These are phyloP conservation scores for Datura wrightii DNA, from an alignment of 257 asterid genomes.

Conservation along the genomic window DNA sequence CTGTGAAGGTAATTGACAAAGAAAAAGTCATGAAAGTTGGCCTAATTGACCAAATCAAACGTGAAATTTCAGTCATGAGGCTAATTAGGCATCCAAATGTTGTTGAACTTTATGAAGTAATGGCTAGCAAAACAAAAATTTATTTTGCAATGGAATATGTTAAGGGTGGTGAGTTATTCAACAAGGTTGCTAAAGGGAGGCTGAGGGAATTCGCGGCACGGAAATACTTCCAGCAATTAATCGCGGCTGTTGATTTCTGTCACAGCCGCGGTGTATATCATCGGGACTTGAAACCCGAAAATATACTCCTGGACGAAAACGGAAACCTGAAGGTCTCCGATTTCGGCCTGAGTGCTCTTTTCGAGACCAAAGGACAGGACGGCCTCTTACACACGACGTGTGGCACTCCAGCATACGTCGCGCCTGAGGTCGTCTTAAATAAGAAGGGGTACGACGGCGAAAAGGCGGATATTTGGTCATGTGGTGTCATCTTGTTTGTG, in stretches of 20 bases:
- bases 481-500: neutral
- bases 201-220: constrained; percentile 11
- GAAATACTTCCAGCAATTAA: constrained; percentile 27
- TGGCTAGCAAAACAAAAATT: constrained; percentile 30
- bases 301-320: constrained; percentile 22
- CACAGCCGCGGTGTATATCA: constrained; percentile 30
- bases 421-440: constrained; percentile 31
- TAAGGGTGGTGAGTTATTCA: constrained; percentile 12
- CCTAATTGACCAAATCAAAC: constrained; percentile 32
- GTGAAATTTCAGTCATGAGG: constrained; percentile 33
- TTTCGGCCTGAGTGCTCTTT: constrained; percentile 31
- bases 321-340: constrained; percentile 24
- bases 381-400: constrained; percentile 25
- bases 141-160: constrained; percentile 21
- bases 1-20: constrained; percentile 35
- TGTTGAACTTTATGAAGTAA: constrained; percentile 34
- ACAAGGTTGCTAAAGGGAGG: constrained; percentile 23
- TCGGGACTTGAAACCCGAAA: constrained; percentile 15
- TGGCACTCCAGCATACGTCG: constrained; percentile 34
- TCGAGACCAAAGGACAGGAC: constrained; percentile 10
- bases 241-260: neutral
- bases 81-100: constrained; percentile 27
- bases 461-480: constrained; percentile 26
- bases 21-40: constrained; percentile 36
- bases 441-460: constrained; percentile 32